phyloP scores from a whole-genome alignment of 495 filamentous ascomycete genomes.

The Recurvomyces mirabilis region DNA sequence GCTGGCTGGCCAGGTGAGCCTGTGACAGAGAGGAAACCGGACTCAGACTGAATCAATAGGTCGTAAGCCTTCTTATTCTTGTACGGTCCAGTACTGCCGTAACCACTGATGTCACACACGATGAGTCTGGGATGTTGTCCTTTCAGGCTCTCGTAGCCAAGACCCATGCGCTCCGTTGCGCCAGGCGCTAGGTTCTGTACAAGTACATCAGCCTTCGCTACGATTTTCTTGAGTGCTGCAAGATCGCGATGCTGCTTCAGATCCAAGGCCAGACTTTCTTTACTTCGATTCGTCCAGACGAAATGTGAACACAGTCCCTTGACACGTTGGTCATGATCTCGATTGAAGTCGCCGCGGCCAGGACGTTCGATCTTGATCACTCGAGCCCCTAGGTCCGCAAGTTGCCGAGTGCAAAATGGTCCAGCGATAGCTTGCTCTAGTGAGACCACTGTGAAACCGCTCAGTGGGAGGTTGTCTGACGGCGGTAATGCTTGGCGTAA shows the following conservation, averaged over 20 bases:
- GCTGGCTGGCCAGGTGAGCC: constrained; percentile 37
- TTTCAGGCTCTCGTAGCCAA: constrained; percentile 36
- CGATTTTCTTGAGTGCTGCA: constrained; percentile 33
- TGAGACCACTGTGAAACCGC: constrained; percentile 40
- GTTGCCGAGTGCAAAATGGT: constrained; percentile 42
- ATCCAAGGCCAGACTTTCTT: constrained; percentile 40
- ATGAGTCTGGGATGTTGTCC: constrained; percentile 35
- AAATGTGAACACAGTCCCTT: constrained; percentile 41
- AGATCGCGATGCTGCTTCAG: constrained; percentile 36
- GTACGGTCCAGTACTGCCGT: constrained; percentile 41
- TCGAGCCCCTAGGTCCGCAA: constrained; percentile 42
- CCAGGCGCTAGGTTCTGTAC: constrained; percentile 44
- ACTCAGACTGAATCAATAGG: constrained; percentile 44
- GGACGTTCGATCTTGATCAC: constrained; percentile 45
- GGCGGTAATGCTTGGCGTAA: too few relatives aligned
- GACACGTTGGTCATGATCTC: constrained; percentile 39
- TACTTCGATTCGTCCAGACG: constrained; percentile 43
- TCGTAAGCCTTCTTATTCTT: constrained; percentile 46
- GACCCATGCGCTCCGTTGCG: constrained; percentile 36
- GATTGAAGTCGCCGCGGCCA: constrained; percentile 40
- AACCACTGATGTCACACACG: constrained; percentile 44
- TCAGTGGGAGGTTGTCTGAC: constrained; percentile 29
- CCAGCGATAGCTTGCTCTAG: constrained; percentile 44
- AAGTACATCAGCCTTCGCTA: constrained; percentile 39
- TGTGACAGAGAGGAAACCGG: constrained; percentile 41